Evolutionary conservation across 139 green algal species (phyloP), one percentile per base, ranked within the genome.

Genomic region (Pleodorina starrii): DNA sequence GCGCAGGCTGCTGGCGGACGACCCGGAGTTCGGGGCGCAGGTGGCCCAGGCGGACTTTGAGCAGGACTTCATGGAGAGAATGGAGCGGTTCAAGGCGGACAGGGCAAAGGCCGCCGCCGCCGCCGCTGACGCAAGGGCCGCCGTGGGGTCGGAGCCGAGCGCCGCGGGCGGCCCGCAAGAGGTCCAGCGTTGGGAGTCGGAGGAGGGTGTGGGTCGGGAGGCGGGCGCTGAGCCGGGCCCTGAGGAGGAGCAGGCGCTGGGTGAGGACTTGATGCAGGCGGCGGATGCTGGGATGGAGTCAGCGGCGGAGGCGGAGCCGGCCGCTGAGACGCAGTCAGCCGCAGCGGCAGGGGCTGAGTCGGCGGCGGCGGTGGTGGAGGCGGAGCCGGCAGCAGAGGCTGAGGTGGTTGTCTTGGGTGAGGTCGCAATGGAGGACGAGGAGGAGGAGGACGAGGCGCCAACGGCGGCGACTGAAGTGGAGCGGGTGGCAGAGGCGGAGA

Each of bases 1-100:
- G 38, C 79, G 79, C 12, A 7, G 0, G 35, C 19, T 27, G n/a
- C 27, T 86, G 57, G 79, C 79, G 25, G 38, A 43, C 27, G 79
- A 86, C 38, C 54, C 57, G 2, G 79, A 86, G 79, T 85, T 85
- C 7, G 77, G 51, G 36, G 51, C 7, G 7, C 27, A 85, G 77
- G 51, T 63, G 3, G 50, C 35, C 2, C 23, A 71, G 50, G 19
- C 14, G 51, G 50, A 71, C 43, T 25, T 43, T 19, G 21, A 23
- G 68, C 32, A 46, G 68, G 11, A 40, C 27, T 73, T 40, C 63
- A 29, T 14, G 27, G 63, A 32, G 60, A 7, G 60, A 25, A 38
- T 11, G 59, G 59, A 71, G 17, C 59, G 59, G 59, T 35, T 74
- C 5, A 5, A 43, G n/a, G 29, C 29, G n/a, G 66, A 74, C 29